These are phyloP conservation scores for Melampsora larici-populina DNA, from an alignment of 1,284 basidiomycete genomes.

Conservation along the genomic window DNA sequence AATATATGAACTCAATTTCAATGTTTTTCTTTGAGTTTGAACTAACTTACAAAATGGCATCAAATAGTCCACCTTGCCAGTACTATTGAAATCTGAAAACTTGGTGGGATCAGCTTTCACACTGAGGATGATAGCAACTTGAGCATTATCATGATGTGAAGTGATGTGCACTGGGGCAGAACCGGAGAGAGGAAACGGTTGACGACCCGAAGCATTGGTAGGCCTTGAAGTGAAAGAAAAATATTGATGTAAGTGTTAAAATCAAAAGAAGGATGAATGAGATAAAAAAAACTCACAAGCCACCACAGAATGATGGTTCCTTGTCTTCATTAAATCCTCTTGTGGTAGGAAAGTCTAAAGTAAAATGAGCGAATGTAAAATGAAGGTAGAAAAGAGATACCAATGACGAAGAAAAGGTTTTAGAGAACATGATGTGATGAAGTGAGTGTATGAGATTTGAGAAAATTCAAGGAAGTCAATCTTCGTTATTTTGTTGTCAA, in stretches of 20 bases:
- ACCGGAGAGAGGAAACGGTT: slow-evolving; percentile 63
- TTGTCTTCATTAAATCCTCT: slow-evolving; percentile 49
- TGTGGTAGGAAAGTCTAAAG: slow-evolving; percentile 62
- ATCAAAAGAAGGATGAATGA: not conserved
- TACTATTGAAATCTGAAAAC: slow-evolving; percentile 63
- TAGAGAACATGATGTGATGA: too few relatives aligned
- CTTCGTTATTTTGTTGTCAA: too few relatives aligned
- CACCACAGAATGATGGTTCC: not conserved
- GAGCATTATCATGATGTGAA: slow-evolving; percentile 62
- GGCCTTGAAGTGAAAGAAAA: not conserved
- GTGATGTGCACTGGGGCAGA: slow-evolving; percentile 61
- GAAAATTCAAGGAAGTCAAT: too few relatives aligned
- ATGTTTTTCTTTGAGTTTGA: not conserved
- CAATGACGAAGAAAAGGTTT: too few relatives aligned
- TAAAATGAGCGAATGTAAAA: slow-evolving; percentile 63
- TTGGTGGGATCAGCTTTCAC: slow-evolving; percentile 61
- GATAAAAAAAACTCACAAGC: not conserved
- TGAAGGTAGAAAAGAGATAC: too few relatives aligned
- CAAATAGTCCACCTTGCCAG: slow-evolving; percentile 45
- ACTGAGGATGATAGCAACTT: slow-evolving; percentile 63
- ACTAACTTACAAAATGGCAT: slow-evolving; percentile 12
- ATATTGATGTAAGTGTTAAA: too few relatives aligned
- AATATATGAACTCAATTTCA: too few relatives aligned
- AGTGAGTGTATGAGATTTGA: too few relatives aligned
- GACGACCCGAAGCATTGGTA: slow-evolving; percentile 58